Evolutionary conservation across 2,329 filamentous ascomycete genomes (phyloP), one percentile per base, ranked within the genome.

Genomic region (Hirsutella minnesotensis): DNA sequence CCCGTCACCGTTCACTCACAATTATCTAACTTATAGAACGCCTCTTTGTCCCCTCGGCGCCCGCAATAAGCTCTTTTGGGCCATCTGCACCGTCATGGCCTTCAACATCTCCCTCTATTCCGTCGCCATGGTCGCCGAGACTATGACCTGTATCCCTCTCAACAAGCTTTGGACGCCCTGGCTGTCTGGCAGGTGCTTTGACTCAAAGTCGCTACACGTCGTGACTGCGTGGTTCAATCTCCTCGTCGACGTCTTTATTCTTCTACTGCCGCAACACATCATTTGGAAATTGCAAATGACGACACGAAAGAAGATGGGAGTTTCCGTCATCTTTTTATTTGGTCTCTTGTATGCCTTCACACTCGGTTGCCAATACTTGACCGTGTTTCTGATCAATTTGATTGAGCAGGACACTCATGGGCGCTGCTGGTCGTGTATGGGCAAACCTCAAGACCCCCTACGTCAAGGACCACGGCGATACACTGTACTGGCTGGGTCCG

Each of bases 211-310:
- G 22, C 10, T 41, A 9, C 16, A 35, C 20, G 20, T 36, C 4
- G 18, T 18, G 9, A n/a, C 27, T 9, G 31, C 39, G 16, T 20
- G 35, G 22, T 36, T 44, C 15, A 41, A 44, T 27, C 30, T 44
- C 4, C n/a, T 33, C 40, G 16, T 40, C 21, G 40, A 43, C 18
- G 10, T 46, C 5, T 20, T 43, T 10, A 39, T 43, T 16, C 33
- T 46, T 19, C 9, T 43, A 3, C 27, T 46, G n/a, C 44, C 44
- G 7, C 44, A 46, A 24, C 22, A 31, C 9, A 33, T 43, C 19
- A 43, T 46, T 30, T 46, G 41, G 44, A 31, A 19, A 16, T 29
- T 46, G 18, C 20, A 39, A 15, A 43, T 46, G 31, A 35, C 37
- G 7, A 22, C 10, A 9, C 16, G 10, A 3, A 35, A 13, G 2